These are phyloP conservation scores for Eucalyptus caleyi DNA, from an alignment of 345 rosid species.

Conservation along the genomic window DNA sequence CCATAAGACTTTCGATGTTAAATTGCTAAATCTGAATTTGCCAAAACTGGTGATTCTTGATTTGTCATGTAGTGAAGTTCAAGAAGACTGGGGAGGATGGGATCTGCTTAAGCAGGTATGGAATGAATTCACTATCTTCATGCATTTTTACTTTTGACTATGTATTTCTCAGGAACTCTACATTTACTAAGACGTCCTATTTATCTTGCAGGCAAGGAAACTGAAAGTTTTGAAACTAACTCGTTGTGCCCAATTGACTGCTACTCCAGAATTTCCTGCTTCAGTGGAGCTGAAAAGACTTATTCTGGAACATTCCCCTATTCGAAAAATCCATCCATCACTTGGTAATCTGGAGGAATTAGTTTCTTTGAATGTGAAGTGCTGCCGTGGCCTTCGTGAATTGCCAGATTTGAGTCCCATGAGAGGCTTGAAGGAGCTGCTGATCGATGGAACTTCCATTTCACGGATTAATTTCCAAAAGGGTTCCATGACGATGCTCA, in stretches of 20 bases:
- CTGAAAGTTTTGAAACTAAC: no score
- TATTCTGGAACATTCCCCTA: background rate
- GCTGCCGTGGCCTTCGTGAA: fast-evolving
- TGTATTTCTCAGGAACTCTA: background rate
- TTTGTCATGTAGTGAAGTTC: fast-evolving
- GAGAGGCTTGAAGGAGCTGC: background rate
- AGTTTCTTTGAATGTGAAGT: no score
- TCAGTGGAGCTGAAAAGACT: background rate
- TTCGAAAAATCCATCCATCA: no score
- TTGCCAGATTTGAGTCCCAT: background rate
- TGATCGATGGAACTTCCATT: background rate
- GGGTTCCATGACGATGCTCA: background rate
- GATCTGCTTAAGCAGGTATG: fast-evolving
- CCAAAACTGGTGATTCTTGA: background rate
- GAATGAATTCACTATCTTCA: background rate
- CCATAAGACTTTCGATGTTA: fast-evolving
- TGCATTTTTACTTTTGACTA: fast-evolving
- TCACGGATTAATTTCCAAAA: fast-evolving
- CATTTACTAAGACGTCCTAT: fast-evolving
- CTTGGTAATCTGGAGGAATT: fast-evolving
- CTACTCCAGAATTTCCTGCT: background rate
- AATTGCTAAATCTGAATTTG: fast-evolving
- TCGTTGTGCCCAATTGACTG: fast-evolving
- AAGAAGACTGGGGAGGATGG: fast-evolving
- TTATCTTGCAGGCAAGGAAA: no score